These are phyloP conservation scores for Suillus ampliporus DNA, from an alignment of 768 basidiomycete species.

Conservation along the genomic window DNA sequence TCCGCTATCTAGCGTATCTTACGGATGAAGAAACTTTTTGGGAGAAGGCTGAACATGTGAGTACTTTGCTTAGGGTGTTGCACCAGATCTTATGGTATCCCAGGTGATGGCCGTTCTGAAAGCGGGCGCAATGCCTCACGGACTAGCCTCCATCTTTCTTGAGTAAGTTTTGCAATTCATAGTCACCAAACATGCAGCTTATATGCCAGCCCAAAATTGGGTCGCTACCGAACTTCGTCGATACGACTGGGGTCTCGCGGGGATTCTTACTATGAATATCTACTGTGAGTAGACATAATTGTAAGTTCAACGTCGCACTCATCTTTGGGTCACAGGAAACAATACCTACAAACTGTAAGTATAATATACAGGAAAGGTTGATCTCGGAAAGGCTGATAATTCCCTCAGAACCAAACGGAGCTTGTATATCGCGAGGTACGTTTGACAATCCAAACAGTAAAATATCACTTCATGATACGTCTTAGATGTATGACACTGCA, in stretches of 20 bases:
- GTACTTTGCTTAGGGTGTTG: slow-evolving; percentile 7
- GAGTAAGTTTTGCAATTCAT: slow-evolving; percentile 51
- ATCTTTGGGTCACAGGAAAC: slow-evolving; percentile 28
- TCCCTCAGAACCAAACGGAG: slow-evolving; percentile 70
- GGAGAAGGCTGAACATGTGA: slow-evolving; percentile 76
- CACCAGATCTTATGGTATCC: background rate
- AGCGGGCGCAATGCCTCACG: slow-evolving; percentile 63
- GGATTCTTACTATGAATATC: slow-evolving; percentile 94
- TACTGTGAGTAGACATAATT: slow-evolving; percentile 56
- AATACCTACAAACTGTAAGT: slow-evolving; percentile 40
- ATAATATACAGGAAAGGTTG: background rate
- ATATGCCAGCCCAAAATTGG: slow-evolving; percentile 49
- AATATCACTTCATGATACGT: slow-evolving; percentile 11
- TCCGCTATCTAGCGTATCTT: slow-evolving; percentile 83
- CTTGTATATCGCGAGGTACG: slow-evolving; percentile 75
- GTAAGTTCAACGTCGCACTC: slow-evolving; percentile 1
- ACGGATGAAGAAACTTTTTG: slow-evolving; percentile 83
- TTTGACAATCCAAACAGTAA: slow-evolving; percentile 3
- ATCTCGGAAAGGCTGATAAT: slow-evolving; percentile 10
- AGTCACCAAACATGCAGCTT: slow-evolving; percentile 2
- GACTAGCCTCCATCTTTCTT: slow-evolving; percentile 86
- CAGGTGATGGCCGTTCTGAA: slow-evolving; percentile 78
- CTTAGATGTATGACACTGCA: slow-evolving; percentile 87
- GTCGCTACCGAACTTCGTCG: slow-evolving; percentile 65
- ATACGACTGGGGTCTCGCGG: slow-evolving; percentile 91